Evolutionary conservation across 2,329 filamentous ascomycete genomes (phyloP).

Genomic region (Beauveria asiatica): DNA sequence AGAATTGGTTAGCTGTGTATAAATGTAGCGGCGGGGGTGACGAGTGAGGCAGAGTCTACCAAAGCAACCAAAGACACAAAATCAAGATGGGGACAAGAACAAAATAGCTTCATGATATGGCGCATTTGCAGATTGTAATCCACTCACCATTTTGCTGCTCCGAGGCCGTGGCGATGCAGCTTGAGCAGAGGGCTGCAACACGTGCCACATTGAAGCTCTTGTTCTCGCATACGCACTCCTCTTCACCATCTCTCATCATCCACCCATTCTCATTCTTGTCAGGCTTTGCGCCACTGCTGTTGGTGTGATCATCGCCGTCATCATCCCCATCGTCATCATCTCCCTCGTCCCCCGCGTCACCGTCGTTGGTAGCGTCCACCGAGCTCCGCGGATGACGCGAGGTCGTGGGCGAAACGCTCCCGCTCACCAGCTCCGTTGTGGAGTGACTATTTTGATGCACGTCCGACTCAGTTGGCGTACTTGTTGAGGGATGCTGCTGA

Average conservation of each 20-base stretch:
- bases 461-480: background rate
- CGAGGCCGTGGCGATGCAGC: conserved; percentile 27
- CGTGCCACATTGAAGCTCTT: conserved; percentile 31
- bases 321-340: background rate
- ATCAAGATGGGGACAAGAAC: background rate
- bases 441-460: too few relatives aligned
- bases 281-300: background rate
- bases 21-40: background rate
- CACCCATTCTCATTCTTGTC: conserved; percentile 13
- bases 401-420: background rate
- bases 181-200: conserved; percentile 30
- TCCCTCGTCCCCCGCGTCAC: background rate
- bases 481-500: background rate
- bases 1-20: background rate
- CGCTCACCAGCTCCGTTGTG: background rate
- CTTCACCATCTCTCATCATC: conserved; percentile 20
- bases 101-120: background rate
- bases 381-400: background rate
- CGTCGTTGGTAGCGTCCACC: background rate
- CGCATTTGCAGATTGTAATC: background rate
- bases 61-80: background rate
- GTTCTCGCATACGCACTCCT: conserved; percentile 30
- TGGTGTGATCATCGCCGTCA: background rate
- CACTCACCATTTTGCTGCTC: conserved; percentile 25
- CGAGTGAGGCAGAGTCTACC: too few relatives aligned